Evolutionary conservation across 2,329 filamentous ascomycete species (phyloP), one percentile per base, ranked within the genome.

Genomic region (Hypoxylon sp.): DNA sequence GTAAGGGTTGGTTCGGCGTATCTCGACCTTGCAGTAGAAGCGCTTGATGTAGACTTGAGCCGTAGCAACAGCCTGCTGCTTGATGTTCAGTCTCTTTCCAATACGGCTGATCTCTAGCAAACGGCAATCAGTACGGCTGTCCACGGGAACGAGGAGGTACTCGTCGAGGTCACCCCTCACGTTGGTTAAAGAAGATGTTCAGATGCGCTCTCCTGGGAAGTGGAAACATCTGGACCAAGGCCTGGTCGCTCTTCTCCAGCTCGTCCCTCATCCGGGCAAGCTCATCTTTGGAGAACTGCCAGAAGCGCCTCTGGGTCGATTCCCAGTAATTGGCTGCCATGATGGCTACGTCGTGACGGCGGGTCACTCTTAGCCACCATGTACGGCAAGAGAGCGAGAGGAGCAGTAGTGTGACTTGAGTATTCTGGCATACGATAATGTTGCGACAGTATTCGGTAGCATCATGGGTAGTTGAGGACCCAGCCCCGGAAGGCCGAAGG

Each of bases 241-340:
- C 83, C 61, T 86, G 84, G 69, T 96, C 90, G 57, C 88, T 86
- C 61, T 92, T 88, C 69, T 91, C 89, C 40, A 97, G 85, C 69
- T 86, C 86, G 71, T 88, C 85, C 54, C 94, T 88, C 73, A 90
- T 85, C 48, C 88, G 82, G 11, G 86, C 84, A 49, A 99, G 83
- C 72, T 93, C 87, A 61, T 92, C 87, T 70, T 91, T 89, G 42
- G 91, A 88, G 75, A 96, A 97, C 54, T 91, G 89, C 95, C 95
- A 99, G 78, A 90, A 86, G 67, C 87, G 89, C 67, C 89, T 86
- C 77, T 99, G 95, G 21, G 92, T 95, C 52, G 95, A 98, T 64
- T 92, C 89, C 93, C 93, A 99, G 79, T 94, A 99, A 77, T 94
- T 97, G 72, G 93, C 91, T 27, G 94, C 91, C 94, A 97, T 97